Conservation (phyloP, 306 rosid species). For the Cyclanthera cordifolia region DNA sequence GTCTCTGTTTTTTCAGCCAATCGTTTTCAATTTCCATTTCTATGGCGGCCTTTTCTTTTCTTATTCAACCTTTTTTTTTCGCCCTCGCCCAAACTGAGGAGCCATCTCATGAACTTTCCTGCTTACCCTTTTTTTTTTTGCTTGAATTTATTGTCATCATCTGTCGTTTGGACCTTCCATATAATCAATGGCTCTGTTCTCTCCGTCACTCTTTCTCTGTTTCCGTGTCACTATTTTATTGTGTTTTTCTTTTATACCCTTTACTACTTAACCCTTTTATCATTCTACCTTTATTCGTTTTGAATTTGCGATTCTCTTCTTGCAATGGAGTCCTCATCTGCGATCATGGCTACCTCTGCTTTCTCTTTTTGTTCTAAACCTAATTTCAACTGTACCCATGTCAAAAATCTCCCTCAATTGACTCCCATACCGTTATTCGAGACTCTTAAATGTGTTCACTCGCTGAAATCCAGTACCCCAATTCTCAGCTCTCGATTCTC, state of each 20-base stretch:
- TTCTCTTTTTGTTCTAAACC: slow-evolving; percentile 22
- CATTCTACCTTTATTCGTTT: neutral
- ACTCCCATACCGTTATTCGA: slow-evolving; percentile 15
- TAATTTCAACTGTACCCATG: slow-evolving; percentile 7
- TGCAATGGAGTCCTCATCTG: slow-evolving; percentile 28
- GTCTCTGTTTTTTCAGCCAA: neutral
- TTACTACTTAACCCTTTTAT: neutral
- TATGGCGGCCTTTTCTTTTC: neutral
- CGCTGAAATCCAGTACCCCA: slow-evolving; percentile 13
- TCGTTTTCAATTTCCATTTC: neutral
- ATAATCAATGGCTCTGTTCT: slow-evolving; percentile 7
- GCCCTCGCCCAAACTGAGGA: neutral
- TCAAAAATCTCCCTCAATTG: slow-evolving; percentile 19
- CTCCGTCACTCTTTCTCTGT: slow-evolving; percentile 7
- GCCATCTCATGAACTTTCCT: neutral
- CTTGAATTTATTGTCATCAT: neutral
- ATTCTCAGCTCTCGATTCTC: slow-evolving; percentile 24
- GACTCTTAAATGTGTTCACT: slow-evolving; percentile 32
- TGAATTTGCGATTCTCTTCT: neutral
- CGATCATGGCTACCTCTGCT: slow-evolving; percentile 37
- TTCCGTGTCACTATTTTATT: neutral
- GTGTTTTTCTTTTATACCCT: neutral
- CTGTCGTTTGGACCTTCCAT: neutral
- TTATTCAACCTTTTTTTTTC: neutral
- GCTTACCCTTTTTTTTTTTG: neutral